These are phyloP conservation scores for Lentinula boryana DNA, from an alignment of 768 basidiomycete species.

Conservation along the genomic window DNA sequence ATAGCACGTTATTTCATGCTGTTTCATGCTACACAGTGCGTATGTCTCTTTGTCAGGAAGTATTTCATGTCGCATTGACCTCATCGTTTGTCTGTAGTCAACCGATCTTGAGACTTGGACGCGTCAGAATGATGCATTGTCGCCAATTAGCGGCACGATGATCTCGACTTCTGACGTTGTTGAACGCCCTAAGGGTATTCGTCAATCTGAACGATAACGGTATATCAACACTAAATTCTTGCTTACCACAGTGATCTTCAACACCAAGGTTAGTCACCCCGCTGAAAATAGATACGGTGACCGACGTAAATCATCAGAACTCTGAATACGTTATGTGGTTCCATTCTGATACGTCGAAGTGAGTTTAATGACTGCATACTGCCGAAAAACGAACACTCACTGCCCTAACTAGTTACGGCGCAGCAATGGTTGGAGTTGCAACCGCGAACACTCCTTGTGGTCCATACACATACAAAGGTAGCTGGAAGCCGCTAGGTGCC, in stretches of 20 bases:
- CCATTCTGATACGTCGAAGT: slow-evolving; percentile 60
- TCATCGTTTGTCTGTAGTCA: slow-evolving; percentile 23
- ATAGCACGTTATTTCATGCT: slow-evolving; percentile 48
- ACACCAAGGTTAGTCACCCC: slow-evolving; percentile 32
- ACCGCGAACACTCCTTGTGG: slow-evolving; percentile 55
- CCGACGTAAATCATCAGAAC: slow-evolving; percentile 28
- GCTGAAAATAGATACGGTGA: neutral
- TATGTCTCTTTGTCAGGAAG: slow-evolving; percentile 1
- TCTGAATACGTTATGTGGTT: slow-evolving; percentile 69
- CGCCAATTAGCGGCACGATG: slow-evolving; percentile 45
- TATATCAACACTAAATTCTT: neutral
- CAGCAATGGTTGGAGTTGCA: slow-evolving; percentile 59
- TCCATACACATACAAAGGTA: slow-evolving; percentile 50
- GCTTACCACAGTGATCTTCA: slow-evolving; percentile 39
- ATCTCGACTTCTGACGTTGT: slow-evolving; percentile 55
- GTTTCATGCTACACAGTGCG: slow-evolving; percentile 52
- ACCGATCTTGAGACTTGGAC: slow-evolving; percentile 49
- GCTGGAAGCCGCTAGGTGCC: slow-evolving; percentile 51
- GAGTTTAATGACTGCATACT: slow-evolving; percentile 10
- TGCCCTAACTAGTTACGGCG: slow-evolving; percentile 44
- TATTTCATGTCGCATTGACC: neutral
- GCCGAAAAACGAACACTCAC: neutral
- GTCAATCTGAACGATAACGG: neutral
- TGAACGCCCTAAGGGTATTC: slow-evolving; percentile 54
- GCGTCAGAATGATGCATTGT: slow-evolving; percentile 53